phyloP scores from a whole-genome alignment of 2,329 filamentous ascomycete species.

The Aspergillus vadensis region DNA sequence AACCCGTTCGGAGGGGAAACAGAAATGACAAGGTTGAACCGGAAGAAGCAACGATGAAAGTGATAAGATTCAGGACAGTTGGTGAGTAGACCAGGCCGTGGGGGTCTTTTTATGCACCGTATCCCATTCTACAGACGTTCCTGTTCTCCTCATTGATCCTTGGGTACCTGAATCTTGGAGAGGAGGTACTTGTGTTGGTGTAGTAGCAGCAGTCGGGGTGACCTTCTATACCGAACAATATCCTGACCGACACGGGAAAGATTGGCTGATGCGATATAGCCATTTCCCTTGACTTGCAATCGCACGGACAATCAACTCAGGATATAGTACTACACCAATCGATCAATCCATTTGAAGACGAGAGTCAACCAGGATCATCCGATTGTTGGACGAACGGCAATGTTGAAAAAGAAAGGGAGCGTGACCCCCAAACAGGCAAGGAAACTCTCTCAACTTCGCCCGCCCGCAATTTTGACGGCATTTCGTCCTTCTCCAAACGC shows the following conservation, averaged over 20 bases:
- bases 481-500: not conserved
- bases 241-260: not conserved
- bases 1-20: not conserved
- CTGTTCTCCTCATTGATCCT: not conserved
- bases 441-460: not conserved
- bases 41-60: not conserved
- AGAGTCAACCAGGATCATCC: not conserved
- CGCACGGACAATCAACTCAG: not conserved
- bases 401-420: not conserved
- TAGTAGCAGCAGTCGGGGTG: too few relatives aligned
- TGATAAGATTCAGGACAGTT: not conserved
- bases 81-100: not conserved
- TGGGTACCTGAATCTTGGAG: not conserved
- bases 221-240: not conserved
- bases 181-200: not conserved
- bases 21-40: not conserved
- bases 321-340: not conserved
- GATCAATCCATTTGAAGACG: too few relatives aligned
- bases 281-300: not conserved
- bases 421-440: not conserved
- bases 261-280: not conserved
- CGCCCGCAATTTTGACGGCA: constrained; percentile 3
- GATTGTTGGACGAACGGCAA: not conserved
- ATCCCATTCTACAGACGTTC: not conserved
- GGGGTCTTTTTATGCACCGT: not conserved